Percentiles rank a stretch among this genome's conserved stretches.
Evolutionary conservation across 495 filamentous ascomycete genomes (phyloP).

Genomic region (Tuber calosporum): DNA sequence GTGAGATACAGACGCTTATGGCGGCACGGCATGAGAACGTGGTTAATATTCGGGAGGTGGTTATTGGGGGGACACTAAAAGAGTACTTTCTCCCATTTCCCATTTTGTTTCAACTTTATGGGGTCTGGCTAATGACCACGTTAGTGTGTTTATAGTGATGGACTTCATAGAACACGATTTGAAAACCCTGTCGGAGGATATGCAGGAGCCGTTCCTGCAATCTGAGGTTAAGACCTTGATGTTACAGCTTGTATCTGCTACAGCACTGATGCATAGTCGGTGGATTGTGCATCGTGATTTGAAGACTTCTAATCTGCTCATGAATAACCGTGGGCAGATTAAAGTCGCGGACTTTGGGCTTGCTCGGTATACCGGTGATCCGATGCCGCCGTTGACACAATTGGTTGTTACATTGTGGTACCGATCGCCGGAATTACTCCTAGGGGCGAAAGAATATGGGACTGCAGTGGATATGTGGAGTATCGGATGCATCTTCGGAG

Average conservation of each 20-base stretch:
- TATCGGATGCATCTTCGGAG: constrained; percentile 91
- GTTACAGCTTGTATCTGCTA: constrained; percentile 70
- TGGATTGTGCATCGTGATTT: constrained; percentile 96
- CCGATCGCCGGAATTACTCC: constrained; percentile 79
- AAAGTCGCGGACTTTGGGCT: constrained; percentile 98
- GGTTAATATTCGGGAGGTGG: constrained; percentile 73
- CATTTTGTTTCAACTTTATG: not conserved
- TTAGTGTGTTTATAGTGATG: constrained; percentile 88
- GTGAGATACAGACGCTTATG: constrained; percentile 73
- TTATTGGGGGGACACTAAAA: constrained; percentile 70
- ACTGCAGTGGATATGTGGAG: constrained; percentile 87
- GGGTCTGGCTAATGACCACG: not conserved
- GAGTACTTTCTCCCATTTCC: constrained; percentile 51
- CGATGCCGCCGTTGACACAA: constrained; percentile 75
- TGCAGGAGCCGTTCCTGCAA: constrained; percentile 86
- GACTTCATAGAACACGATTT: constrained; percentile 98
- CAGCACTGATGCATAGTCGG: constrained; percentile 76
- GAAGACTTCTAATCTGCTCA: constrained; percentile 90
- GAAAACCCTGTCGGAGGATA: constrained; percentile 84
- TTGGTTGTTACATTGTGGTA: constrained; percentile 98
- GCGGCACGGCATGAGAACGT: constrained; percentile 63
- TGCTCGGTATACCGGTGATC: constrained; percentile 82
- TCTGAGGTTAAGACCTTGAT: constrained; percentile 91
- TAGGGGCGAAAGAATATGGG: constrained; percentile 72
- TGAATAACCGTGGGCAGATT: constrained; percentile 91